These are phyloP conservation scores for Persicaria maculosa DNA, from an alignment of 148 eudicot species.

Conservation along the genomic window DNA sequence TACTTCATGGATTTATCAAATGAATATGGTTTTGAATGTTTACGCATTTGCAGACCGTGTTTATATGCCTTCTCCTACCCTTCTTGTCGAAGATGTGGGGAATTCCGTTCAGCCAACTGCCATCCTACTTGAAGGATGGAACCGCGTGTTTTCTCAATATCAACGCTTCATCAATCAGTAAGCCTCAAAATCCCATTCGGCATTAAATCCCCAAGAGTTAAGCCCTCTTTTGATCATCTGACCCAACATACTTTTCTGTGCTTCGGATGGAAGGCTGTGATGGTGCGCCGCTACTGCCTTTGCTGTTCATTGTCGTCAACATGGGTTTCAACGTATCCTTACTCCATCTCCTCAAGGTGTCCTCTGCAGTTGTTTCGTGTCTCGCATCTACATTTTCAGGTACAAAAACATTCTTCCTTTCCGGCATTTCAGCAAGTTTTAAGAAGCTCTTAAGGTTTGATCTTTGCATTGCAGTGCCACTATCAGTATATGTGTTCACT, in stretches of 20 bases:
- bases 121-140: slow-evolving; percentile 76
- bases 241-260: not conserved
- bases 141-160: slow-evolving; percentile 87
- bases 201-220: too few species aligned
- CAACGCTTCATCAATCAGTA: slow-evolving; percentile 56
- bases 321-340: slow-evolving; percentile 86
- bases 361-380: slow-evolving; percentile 83
- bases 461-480: slow-evolving; percentile 46
- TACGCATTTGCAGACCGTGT: slow-evolving; percentile 55
- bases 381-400: slow-evolving; percentile 93
- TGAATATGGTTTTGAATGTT: not conserved
- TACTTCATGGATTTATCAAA: not conserved
- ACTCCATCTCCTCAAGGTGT: slow-evolving; percentile 78
- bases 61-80: slow-evolving; percentile 86
- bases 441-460: slow-evolving; percentile 9
- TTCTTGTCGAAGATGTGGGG: slow-evolving; percentile 93
- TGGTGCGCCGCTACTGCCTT: slow-evolving; percentile 84
- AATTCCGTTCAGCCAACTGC: slow-evolving; percentile 77
- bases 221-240: too few species aligned
- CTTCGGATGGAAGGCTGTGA: slow-evolving; percentile 47
- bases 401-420: slow-evolving; percentile 12
- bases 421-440: too few species aligned
- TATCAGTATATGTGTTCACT: slow-evolving; percentile 71
- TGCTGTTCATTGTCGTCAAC: slow-evolving; percentile 75
- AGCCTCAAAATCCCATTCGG: not conserved